Percentiles rank a stretch among this genome's conserved stretches.
These are phyloP conservation scores for Starmerella lactis-condensi DNA, from an alignment of 805 yeast genomes.

Conservation along the genomic window DNA sequence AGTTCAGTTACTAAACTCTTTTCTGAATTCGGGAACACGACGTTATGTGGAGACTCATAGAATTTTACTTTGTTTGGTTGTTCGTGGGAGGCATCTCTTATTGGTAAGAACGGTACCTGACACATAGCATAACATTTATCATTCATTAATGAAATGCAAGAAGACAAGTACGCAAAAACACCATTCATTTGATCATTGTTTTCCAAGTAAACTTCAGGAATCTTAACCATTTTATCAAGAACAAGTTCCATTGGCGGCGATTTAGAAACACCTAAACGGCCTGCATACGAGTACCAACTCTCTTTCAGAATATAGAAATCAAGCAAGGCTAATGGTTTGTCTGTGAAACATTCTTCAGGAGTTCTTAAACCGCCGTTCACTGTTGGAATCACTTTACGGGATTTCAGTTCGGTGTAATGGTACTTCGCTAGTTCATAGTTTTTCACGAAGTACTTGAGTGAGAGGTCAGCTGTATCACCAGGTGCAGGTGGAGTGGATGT, in stretches of 20 bases:
- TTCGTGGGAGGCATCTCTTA: background rate
- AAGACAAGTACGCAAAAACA: conserved; percentile 18
- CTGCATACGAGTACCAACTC: conserved; percentile 15
- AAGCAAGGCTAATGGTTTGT: conserved; percentile 16
- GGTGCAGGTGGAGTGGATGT: too few relatives aligned
- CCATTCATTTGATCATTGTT: conserved; percentile 10
- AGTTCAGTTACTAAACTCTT: conserved; percentile 5
- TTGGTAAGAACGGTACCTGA: conserved; percentile 24
- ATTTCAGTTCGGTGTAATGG: conserved; percentile 1
- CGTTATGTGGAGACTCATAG: conserved; percentile 16
- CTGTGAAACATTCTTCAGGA: conserved; percentile 18
- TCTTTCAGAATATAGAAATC: conserved; percentile 17
- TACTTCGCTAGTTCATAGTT: conserved; percentile 17
- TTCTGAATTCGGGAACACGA: conserved; percentile 13
- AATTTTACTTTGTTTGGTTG: conserved; percentile 2
- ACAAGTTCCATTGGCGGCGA: conserved; percentile 16
- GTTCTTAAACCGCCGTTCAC: conserved; percentile 5
- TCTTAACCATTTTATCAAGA: background rate
- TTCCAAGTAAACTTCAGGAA: too few relatives aligned
- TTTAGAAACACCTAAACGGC: conserved; percentile 20
- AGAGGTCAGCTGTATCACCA: conserved; percentile 7
- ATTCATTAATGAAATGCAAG: conserved; percentile 4
- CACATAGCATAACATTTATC: too few relatives aligned
- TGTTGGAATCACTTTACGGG: conserved; percentile 14
- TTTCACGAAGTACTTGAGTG: conserved; percentile 19